Evolutionary conservation across 2,329 filamentous ascomycete genomes (phyloP).

Genomic region (Ciborinia camelliae): DNA sequence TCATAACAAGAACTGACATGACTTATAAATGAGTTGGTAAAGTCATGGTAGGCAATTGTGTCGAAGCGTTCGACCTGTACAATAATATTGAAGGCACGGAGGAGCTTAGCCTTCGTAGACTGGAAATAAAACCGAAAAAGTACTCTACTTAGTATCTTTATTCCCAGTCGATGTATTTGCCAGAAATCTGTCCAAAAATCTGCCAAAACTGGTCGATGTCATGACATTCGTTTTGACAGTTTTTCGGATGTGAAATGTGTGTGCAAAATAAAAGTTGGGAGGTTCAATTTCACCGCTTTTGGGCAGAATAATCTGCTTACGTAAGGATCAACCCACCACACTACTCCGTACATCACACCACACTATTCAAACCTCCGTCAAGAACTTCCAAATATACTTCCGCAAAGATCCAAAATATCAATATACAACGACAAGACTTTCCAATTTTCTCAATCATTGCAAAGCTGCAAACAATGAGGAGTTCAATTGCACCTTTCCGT

Average conservation of each 20-base stretch:
- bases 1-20: too few relatives aligned
- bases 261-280: not conserved
- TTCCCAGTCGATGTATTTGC: not conserved
- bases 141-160: too few relatives aligned
- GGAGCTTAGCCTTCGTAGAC: too few relatives aligned
- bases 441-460: not conserved
- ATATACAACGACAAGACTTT: rapidly evolving
- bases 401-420: rapidly evolving
- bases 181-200: not conserved
- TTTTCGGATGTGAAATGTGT: not conserved
- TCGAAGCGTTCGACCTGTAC: too few relatives aligned
- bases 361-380: not conserved
- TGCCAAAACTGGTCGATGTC: not conserved
- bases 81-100: not conserved
- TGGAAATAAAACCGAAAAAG: not conserved
- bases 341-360: not conserved
- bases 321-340: not conserved
- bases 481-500: not conserved
- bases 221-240: not conserved
- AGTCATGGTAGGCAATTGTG: too few relatives aligned
- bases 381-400: not conserved
- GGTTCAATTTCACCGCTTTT: not conserved
- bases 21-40: too few relatives aligned
- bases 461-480: conserved; percentile 12
- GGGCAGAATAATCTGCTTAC: not conserved